A percentile compares a stretch with the other conserved stretches of the same genome.
Evolutionary conservation across 225 moss, liverwort and hornwort genomes (phyloP).

Genomic region (Anthoceros angustus): DNA sequence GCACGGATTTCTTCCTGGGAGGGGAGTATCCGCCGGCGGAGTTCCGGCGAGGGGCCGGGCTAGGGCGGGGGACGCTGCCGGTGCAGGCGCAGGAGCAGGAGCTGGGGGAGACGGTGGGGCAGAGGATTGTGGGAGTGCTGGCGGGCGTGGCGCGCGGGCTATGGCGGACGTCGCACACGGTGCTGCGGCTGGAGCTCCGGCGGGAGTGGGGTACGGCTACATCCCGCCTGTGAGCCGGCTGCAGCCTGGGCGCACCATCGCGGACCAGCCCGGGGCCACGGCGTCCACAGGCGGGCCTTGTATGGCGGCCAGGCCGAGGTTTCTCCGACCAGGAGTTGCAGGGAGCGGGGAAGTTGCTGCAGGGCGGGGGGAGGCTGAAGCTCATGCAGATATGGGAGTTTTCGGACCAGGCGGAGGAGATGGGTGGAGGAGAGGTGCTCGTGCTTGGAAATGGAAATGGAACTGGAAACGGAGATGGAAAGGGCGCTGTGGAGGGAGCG

Average conservation of each 20-base stretch:
- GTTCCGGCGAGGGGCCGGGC: slow-evolving; percentile 5
- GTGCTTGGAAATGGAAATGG: background rate
- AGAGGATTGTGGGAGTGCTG: slow-evolving; percentile 9
- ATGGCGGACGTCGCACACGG: slow-evolving; percentile 24
- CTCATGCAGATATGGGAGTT: slow-evolving; percentile 22
- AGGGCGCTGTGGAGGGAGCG: slow-evolving; percentile 10
- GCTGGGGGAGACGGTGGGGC: slow-evolving; percentile 9
- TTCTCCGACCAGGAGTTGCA: slow-evolving; percentile 6
- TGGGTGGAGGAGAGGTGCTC: background rate
- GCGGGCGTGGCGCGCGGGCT: slow-evolving; percentile 11
- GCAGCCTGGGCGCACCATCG: slow-evolving; percentile 5
- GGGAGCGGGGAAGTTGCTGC: slow-evolving; percentile 3
- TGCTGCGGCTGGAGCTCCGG: slow-evolving; percentile 22
- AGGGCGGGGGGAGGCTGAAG: slow-evolving; percentile 26
- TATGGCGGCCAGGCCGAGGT: slow-evolving; percentile 15
- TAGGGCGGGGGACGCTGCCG: background rate
- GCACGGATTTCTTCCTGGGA: slow-evolving; percentile 12
- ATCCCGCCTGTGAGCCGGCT: background rate
- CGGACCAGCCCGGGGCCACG: slow-evolving; percentile 17
- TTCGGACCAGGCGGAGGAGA: background rate
- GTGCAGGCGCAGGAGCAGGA: background rate
- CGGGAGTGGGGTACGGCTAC: slow-evolving; percentile 11
- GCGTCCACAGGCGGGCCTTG: slow-evolving; percentile 22
- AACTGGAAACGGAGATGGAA: background rate
- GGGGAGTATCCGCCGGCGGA: slow-evolving; percentile 11